Evolutionary conservation across 2,329 filamentous ascomycete species (phyloP), one percentile per base, ranked within the genome.

Genomic region (Seiridium unicorne): DNA sequence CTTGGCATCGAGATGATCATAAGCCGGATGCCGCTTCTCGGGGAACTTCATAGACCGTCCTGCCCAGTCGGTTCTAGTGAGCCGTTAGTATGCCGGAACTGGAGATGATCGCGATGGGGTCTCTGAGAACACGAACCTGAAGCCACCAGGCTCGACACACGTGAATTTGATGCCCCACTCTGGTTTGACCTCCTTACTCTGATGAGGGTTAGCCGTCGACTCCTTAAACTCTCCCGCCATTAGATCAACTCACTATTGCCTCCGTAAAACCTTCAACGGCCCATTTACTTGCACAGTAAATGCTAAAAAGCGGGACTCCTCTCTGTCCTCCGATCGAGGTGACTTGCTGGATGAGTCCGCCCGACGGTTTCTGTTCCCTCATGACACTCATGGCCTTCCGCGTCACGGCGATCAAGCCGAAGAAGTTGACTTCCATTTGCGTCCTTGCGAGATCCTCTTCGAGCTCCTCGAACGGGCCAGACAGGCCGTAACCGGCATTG

Each of bases 351-450:
- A 55, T 55, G 34, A 55, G n/a, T 9, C 53, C 53, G 26, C 53
- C 53, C 4, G 38, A 32, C 8, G 53, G 59, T 26, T 73, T 76
- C 51, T 65, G 63, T 42, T 76, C 71, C 4, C 77, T 70, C 69
- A 81, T 73, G n/a, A 74, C 66, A 26, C 70, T 70, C 4, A 81
- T 54, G 0, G 72, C 73, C 26, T 66, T 65, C 56, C 69, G 73
- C 0, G 77, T 75, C 5, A 80, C 67, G 11, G 73, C 66, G 0
- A 74, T 75, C 4, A 73, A 74, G 13, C 77, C 77, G 66, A 74
- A 81, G 63, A 81, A 80, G 46, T 78, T 72, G 0, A 76, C 78
- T 18, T 81, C 77, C 56, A 81, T 73, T 68, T 40, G 70, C 67
- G 46, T 71, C 68, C 53, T 18, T 5, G 38, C 36, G 4, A n/a